A percentile compares a stretch with the other conserved stretches of the same genome.
Evolutionary conservation across 169 alveolate genomes (phyloP).

Genomic region (Cryptosporidium baileyi): DNA sequence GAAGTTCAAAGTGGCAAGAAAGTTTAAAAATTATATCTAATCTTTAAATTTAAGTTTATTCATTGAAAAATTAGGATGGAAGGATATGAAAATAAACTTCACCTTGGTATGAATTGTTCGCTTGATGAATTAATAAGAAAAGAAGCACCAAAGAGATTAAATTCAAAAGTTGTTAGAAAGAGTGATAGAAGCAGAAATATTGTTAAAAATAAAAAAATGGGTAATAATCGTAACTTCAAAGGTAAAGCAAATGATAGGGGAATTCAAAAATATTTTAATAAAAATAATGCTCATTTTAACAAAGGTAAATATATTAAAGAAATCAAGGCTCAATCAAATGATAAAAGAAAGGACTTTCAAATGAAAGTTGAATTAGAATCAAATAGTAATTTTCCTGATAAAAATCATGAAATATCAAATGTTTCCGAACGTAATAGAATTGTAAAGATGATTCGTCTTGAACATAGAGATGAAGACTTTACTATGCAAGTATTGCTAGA

Average conservation of each 20-base stretch:
- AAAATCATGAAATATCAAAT: constrained; percentile 21
- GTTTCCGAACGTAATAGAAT: constrained; percentile 25
- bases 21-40: background rate
- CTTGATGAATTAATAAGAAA: constrained; percentile 29
- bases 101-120: constrained; percentile 51
- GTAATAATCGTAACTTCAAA: background rate
- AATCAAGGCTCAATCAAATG: background rate
- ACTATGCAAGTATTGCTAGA: constrained; percentile 20
- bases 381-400: constrained; percentile 8
- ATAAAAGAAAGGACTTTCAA: constrained; percentile 7
- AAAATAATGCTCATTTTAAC: background rate
- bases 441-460: constrained; percentile 24
- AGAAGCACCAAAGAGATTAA: constrained; percentile 46
- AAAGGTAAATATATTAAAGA: background rate
- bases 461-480: constrained; percentile 46
- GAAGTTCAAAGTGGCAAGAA: constrained; percentile 2
- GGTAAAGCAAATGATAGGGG: background rate
- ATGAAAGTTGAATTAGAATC: constrained; percentile 14
- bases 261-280: background rate
- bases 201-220: background rate
- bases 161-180: background rate
- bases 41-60: background rate
- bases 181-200: background rate
- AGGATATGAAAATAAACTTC: constrained; percentile 3
- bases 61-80: background rate